These are phyloP conservation scores for Heliamphora pulchella DNA, from an alignment of 179 eudicot genomes.

Conservation along the genomic window DNA sequence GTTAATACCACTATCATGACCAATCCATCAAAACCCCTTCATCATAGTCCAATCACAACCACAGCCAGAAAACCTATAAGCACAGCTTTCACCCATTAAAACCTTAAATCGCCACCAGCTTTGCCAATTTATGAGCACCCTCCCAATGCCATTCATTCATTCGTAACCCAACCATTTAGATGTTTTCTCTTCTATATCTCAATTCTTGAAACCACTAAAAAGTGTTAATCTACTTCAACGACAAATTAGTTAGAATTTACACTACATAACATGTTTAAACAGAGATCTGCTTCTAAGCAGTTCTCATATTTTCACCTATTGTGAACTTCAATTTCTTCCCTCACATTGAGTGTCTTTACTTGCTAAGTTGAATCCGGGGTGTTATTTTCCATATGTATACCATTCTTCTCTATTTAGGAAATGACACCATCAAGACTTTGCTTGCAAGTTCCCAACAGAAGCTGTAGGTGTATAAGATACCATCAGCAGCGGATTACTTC, in stretches of 20 bases:
- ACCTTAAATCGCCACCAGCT: background rate
- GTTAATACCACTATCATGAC: background rate
- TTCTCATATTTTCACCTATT: background rate
- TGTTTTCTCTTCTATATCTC: too few relatives aligned
- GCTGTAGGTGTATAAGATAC: too few relatives aligned
- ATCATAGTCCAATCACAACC: background rate
- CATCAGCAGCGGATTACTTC: too few relatives aligned
- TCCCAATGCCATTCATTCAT: too few relatives aligned
- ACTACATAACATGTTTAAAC: background rate
- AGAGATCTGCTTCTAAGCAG: background rate
- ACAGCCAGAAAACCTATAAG: background rate
- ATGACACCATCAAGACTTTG: background rate
- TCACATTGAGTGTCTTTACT: background rate
- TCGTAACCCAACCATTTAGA: too few relatives aligned
- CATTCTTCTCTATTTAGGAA: background rate
- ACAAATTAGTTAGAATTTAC: too few relatives aligned
- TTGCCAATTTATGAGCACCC: background rate
- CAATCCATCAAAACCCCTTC: background rate
- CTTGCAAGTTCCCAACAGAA: background rate
- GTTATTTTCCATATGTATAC: background rate
- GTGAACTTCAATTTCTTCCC: background rate
- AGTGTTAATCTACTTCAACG: too few relatives aligned
- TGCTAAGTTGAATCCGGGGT: too few relatives aligned
- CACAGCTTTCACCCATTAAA: background rate
- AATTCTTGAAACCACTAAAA: too few relatives aligned